A percentile compares a stretch with the other conserved stretches of the same genome.
Evolutionary conservation across 2,329 filamentous ascomycete species (phyloP).

Genomic region (Pseudogymnoascus sp.): DNA sequence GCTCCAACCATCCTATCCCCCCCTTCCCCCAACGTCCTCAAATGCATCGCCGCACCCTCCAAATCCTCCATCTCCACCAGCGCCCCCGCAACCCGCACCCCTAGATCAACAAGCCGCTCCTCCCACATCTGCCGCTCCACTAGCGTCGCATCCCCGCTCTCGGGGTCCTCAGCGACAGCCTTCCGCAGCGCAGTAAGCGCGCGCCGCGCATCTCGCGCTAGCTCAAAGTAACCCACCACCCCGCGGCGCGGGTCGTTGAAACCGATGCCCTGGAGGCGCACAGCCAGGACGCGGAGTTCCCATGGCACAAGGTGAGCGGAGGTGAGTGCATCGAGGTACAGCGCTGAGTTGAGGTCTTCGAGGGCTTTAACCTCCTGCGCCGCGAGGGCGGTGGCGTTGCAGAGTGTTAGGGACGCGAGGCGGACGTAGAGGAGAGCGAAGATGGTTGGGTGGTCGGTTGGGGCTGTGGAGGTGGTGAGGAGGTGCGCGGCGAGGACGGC

Average conservation of each 20-base stretch:
- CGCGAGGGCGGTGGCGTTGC: conserved; percentile 63
- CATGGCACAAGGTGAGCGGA: conserved; percentile 71
- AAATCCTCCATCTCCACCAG: conserved; percentile 84
- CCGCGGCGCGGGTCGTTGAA: conserved; percentile 78
- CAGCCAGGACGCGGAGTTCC: conserved; percentile 74
- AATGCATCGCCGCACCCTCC: conserved; percentile 67
- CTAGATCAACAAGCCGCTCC: conserved; percentile 65
- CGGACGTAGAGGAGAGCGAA: conserved; percentile 75
- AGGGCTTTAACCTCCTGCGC: conserved; percentile 59
- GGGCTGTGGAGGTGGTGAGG: conserved; percentile 44
- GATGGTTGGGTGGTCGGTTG: conserved; percentile 57
- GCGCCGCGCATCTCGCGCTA: conserved; percentile 68
- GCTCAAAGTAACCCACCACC: conserved; percentile 84
- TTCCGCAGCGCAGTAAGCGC: conserved; percentile 45
- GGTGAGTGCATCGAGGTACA: conserved; percentile 47
- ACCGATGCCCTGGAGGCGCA: conserved; percentile 77
- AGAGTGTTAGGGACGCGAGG: conserved; percentile 72
- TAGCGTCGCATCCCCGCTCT: conserved; percentile 38
- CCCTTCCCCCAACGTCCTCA: conserved; percentile 48
- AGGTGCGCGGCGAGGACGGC: conserved; percentile 60
- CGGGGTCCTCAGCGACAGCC: conserved; percentile 14
- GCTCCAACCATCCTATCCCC: conserved; percentile 37
- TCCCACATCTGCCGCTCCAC: conserved; percentile 61
- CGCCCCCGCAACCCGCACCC: conserved; percentile 57
- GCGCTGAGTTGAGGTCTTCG: conserved; percentile 52